Conservation (phyloP, 257 asterid species). For the Ophiorrhiza pumila region DNA sequence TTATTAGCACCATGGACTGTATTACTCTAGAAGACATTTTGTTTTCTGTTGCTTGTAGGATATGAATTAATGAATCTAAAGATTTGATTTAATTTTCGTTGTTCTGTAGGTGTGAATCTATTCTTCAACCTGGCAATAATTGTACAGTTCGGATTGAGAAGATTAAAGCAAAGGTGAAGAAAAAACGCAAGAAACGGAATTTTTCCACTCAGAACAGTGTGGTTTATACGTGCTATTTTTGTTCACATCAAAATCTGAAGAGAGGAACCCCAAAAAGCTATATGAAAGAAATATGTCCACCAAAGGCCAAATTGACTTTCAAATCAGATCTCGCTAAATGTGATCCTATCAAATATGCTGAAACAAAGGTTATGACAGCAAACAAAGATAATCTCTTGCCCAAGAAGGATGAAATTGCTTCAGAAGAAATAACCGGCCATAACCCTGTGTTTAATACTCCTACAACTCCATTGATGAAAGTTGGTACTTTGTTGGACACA, state of each 20-base stretch:
- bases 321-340: conserved; percentile 20
- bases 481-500: conserved; percentile 48
- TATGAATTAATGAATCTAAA: not conserved
- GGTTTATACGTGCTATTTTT: conserved; percentile 61
- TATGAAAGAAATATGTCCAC: conserved; percentile 47
- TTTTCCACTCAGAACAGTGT: conserved; percentile 41
- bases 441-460: conserved; percentile 30
- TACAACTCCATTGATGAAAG: conserved; percentile 38
- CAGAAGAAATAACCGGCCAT: conserved; percentile 27
- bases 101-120: conserved; percentile 60
- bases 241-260: conserved; percentile 56
- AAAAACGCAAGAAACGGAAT: conserved; percentile 27
- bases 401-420: conserved; percentile 20
- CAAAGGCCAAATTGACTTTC: conserved; percentile 31
- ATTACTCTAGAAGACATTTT: not conserved
- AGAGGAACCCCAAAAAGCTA: conserved; percentile 69
- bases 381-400: conserved; percentile 2
- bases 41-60: too few relatives aligned
- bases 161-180: conserved; percentile 32
- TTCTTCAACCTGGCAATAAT: conserved; percentile 65
- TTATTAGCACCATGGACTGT: not conserved
- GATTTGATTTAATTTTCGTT: conserved; percentile 19
- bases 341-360: conserved; percentile 13
- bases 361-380: conserved; percentile 9
- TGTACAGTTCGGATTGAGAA: conserved; percentile 57